Base-by-base conservation (phyloP, 352 stramenopile species). In the Globisporangium recalcitrans region DNA sequence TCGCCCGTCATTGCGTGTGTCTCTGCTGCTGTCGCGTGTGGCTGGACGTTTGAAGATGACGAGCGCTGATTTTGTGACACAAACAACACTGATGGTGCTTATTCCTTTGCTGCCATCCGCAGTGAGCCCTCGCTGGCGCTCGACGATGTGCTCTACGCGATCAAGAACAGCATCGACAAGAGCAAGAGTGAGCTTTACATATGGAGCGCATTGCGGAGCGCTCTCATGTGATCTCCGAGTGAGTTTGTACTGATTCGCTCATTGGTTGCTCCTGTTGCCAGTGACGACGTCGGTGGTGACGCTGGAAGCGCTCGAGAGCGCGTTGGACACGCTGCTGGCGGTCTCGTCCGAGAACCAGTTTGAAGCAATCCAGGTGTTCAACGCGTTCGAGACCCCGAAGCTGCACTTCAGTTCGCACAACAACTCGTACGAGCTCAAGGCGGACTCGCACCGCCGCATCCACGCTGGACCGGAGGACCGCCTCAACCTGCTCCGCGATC, bases 91-190 rank as follows among this genome's bases (percentile, higher is more conserved):
- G 48, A 22, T 36, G 26, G 14, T 47, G n/a, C 11, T 34, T 40
- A 64, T 16, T 52, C 62, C 16, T 52, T 42, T 53, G 48, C 24
- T 13, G 11, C 56, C 5, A 24, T 53, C 46, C 26, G 0, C 49
- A 93, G 84, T 69, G 81, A 95, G 57, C 59, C 82, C 4, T 88
- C 78, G 8, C 58, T 93, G n/a, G 69, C 87, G 58, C 76, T 95
- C 19, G 84, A 92, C 10, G 81, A 93, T 69, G 82, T 95, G 22
- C 67, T 95, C 52, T 93, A 87, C 68, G 86, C 86, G 21, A 75
- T 95, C 68, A 95, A 95, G 76, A 95, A 95, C 71, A 95, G 82
- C 63, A 93, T 95, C 64, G 86, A 93, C 73, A 83, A 81, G 48
- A 92, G 76, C 77, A 95, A 93, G 60, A 87, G 85, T 95, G 59